Percentiles rank a stretch among this genome's conserved stretches.
Conservation (phyloP, 2,329 filamentous ascomycete species). For the Penicillium sp. region DNA sequence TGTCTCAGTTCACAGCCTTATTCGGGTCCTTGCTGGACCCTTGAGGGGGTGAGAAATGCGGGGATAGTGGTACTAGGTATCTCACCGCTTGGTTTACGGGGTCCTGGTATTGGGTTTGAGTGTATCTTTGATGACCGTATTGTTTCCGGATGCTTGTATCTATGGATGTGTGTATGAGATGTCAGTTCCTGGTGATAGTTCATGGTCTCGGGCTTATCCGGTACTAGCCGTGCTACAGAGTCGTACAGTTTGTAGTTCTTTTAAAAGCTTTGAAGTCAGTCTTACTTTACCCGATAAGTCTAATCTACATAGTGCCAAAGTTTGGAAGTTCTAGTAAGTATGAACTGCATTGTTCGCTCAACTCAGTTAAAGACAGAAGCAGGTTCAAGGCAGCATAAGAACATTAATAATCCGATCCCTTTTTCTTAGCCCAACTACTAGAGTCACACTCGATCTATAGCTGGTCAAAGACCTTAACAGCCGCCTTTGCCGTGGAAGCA, state of each 20-base stretch:
- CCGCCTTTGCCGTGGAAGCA: constrained; percentile 39
- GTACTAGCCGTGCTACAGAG: no score
- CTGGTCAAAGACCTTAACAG: constrained; percentile 41
- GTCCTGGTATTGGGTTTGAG: neutral
- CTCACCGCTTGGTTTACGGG: neutral
- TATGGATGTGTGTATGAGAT: no score
- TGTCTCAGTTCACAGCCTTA: neutral
- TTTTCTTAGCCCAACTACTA: no score
- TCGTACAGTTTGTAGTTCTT: no score
- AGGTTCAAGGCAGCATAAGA: neutral
- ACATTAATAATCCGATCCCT: neutral
- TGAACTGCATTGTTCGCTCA: neutral
- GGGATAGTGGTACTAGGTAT: neutral
- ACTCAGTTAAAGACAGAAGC: neutral
- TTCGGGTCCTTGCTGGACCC: neutral
- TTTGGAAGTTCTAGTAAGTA: neutral
- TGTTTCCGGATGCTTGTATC: neutral
- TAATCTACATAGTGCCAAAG: neutral
- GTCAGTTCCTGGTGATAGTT: no score
- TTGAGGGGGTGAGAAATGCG: neutral
- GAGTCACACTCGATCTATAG: constrained; percentile 19
- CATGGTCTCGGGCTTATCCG: no score
- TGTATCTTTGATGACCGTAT: neutral
- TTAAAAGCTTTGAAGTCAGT: no score
- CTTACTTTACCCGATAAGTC: no score